These are phyloP conservation scores for Cercophora newfieldiana DNA, from an alignment of 495 filamentous ascomycete genomes.

Conservation along the genomic window DNA sequence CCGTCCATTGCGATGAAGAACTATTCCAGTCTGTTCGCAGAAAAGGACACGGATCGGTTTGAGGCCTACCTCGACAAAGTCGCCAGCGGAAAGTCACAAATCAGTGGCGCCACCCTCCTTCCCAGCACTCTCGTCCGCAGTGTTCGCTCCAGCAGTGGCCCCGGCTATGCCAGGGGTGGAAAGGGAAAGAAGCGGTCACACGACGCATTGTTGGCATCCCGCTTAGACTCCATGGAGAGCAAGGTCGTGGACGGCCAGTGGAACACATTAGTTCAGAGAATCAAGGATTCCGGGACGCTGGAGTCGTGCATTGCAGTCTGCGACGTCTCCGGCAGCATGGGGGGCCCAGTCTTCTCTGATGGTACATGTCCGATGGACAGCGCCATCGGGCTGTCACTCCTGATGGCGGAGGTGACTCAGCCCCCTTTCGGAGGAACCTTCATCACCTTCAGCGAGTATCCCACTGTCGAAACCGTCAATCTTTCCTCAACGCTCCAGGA, in stretches of 20 bases:
- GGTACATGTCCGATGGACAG: conserved; percentile 46
- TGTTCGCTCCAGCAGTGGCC: not conserved
- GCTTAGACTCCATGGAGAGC: conserved; percentile 10
- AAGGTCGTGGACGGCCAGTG: conserved; percentile 46
- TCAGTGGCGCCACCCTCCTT: conserved; percentile 47
- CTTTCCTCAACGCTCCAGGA: conserved; percentile 32
- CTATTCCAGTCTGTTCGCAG: conserved; percentile 42
- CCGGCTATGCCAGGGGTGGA: not conserved
- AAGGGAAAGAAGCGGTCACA: conserved; percentile 5
- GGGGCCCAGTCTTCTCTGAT: conserved; percentile 34
- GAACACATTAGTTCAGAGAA: conserved; percentile 48
- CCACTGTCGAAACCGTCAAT: conserved; percentile 34
- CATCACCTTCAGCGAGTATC: conserved; percentile 45
- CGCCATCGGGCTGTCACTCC: conserved; percentile 48
- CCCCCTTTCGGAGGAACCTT: conserved; percentile 47
- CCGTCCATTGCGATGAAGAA: conserved; percentile 51
- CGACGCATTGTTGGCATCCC: conserved; percentile 11
- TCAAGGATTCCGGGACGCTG: conserved; percentile 47
- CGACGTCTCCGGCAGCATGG: conserved; percentile 49
- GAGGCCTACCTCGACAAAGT: conserved; percentile 42
- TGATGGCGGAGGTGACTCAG: conserved; percentile 45
- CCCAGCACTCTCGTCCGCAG: conserved; percentile 40
- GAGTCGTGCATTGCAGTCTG: conserved; percentile 46
- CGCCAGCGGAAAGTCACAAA: conserved; percentile 32
- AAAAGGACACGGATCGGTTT: conserved; percentile 46